These are phyloP conservation scores for Paracoccidioides lutzii DNA, from an alignment of 2,329 filamentous ascomycete genomes.

Conservation along the genomic window DNA sequence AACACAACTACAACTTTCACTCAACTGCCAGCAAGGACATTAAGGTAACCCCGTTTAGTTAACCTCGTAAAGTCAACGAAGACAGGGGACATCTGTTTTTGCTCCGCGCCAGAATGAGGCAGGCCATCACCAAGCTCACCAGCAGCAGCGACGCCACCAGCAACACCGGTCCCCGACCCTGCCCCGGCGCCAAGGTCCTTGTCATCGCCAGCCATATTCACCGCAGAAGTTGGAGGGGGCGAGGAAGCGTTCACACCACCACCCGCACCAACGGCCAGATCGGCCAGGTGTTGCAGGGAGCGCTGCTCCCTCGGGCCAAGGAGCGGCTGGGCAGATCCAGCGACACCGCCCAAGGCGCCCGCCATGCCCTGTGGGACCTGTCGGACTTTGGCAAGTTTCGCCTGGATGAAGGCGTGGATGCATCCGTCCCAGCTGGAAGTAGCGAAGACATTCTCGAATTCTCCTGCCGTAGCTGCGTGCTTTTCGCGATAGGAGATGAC, in stretches of 20 bases:
- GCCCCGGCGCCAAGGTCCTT: slow-evolving; percentile 3
- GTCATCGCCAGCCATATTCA: slow-evolving; percentile 5
- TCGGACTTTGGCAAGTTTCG: slow-evolving; percentile 22
- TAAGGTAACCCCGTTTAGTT: slow-evolving; percentile 30
- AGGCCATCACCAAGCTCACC: slow-evolving; percentile 1
- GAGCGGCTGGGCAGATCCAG: slow-evolving; percentile 19
- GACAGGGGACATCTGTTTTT: not conserved
- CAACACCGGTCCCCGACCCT: not conserved
- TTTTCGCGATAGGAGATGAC: slow-evolving; percentile 35
- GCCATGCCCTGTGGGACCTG: slow-evolving; percentile 18
- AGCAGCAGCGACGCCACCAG: not conserved
- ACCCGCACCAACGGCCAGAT: slow-evolving; percentile 32
- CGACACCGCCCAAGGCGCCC: not conserved
- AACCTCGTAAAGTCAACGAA: slow-evolving; percentile 25
- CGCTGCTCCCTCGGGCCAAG: slow-evolving; percentile 32
- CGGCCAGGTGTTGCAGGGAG: slow-evolving; percentile 32
- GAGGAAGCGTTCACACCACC: slow-evolving; percentile 17
- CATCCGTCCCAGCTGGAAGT: slow-evolving; percentile 30
- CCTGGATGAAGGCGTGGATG: slow-evolving; percentile 29
- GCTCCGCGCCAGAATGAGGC: not conserved
- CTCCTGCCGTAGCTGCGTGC: slow-evolving; percentile 16
- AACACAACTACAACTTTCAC: not conserved
- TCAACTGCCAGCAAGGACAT: slow-evolving; percentile 21
- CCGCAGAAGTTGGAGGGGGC: slow-evolving; percentile 6
- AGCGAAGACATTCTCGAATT: slow-evolving; percentile 28